These are phyloP conservation scores for Leishmania lainsoni DNA, from an alignment of 208 protist genomes.

Conservation along the genomic window DNA sequence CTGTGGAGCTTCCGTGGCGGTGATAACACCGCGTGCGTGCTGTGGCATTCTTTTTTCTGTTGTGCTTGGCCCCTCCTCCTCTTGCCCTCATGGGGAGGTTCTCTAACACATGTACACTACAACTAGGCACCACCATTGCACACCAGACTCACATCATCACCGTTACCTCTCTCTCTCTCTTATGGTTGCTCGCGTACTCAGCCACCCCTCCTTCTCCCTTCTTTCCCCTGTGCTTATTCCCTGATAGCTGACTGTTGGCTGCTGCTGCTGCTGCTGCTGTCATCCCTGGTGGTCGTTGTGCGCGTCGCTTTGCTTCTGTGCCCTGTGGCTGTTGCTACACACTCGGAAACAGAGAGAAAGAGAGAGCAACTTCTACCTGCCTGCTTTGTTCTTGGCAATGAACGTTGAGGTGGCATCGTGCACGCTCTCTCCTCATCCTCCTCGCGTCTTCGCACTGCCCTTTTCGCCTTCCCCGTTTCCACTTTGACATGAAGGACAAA, in stretches of 20 bases:
- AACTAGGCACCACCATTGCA: background rate
- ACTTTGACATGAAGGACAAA: background rate
- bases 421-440: background rate
- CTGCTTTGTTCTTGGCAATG: background rate
- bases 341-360: background rate
- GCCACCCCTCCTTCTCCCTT: conserved; percentile 8
- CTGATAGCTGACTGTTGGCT: background rate
- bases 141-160: background rate
- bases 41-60: background rate
- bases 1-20: background rate
- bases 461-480: background rate
- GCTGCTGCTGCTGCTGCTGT: background rate
- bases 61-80: background rate
- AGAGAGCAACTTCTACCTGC: background rate
- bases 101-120: background rate
- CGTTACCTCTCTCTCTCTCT: background rate
- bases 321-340: background rate
- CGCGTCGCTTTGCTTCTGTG: background rate
- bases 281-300: background rate
- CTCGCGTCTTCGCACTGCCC: background rate
- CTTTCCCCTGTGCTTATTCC: background rate
- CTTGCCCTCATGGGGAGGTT: background rate
- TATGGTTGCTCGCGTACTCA: background rate
- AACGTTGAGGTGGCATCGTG: background rate
- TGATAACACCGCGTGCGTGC: background rate